phyloP scores from a whole-genome alignment of 306 rosid genomes.

The Glycine latifolia region DNA sequence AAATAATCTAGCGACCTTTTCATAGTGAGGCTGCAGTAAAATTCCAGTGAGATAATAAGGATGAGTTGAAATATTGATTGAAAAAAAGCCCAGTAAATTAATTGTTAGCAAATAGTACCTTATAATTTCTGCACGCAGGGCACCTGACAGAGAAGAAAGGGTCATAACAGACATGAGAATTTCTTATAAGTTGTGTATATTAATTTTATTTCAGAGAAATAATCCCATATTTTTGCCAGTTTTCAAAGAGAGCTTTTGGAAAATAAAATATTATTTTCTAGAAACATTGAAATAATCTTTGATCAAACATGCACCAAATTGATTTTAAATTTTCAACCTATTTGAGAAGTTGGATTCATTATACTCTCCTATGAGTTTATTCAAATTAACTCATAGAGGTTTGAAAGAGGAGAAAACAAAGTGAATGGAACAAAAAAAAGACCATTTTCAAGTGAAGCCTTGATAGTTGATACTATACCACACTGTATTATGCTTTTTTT shows the following conservation, averaged over 20 bases:
- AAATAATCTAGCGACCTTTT: constrained; percentile 95
- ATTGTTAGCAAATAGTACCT: constrained; percentile 60
- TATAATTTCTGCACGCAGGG: constrained; percentile 97
- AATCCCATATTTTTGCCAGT: background rate
- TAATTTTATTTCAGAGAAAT: background rate
- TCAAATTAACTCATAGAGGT: background rate
- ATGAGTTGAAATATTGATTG: constrained; percentile 7
- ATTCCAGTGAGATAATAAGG: constrained; percentile 36
- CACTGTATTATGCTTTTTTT: background rate
- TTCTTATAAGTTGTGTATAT: background rate
- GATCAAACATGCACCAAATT: background rate
- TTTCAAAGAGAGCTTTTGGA: background rate
- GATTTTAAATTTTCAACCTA: background rate
- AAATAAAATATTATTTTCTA: background rate
- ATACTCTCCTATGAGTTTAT: background rate
- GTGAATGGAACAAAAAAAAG: constrained; percentile 30
- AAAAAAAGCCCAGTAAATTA: background rate
- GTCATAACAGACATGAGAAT: constrained; percentile 46
- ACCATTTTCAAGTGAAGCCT: constrained; percentile 13
- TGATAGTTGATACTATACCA: background rate
- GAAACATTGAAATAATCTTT: background rate
- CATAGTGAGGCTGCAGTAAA: constrained; percentile 82
- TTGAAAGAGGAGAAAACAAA: background rate
- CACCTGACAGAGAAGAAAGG: constrained; percentile 68
- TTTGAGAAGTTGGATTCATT: background rate